Base-by-base conservation (phyloP, 495 filamentous ascomycete genomes). In the Pseudotulostoma volvatum region DNA sequence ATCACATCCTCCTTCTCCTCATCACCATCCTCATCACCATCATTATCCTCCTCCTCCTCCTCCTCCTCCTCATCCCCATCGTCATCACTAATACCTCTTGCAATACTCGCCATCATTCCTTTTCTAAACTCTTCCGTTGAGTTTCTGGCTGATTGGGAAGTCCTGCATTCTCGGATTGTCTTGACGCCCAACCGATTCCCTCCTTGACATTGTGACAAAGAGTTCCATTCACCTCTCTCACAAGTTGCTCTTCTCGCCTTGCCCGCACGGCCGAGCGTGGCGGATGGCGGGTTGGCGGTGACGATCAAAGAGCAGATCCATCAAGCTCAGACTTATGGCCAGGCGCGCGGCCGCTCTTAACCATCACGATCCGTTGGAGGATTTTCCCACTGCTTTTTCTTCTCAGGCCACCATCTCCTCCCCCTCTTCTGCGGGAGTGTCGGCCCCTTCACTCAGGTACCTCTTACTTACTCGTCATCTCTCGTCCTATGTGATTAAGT, bases 271-370 rank as follows among this genome's bases (percentile, higher is more conserved):
- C 43, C 42, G 43, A 48, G 46, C 55, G 51, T 41, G 54, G 53
- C 61, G 60, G 48, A 68, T 70, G 66, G 66, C 66, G 60, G 61
- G 55, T 56, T 63, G 53, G 60, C 56, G 55, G 60, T 53, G 52
- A 53, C 44, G 38, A 55, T 51, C 46, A 57, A 44, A 49, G 50
- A 50, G 42, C 50, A 47, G 42, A 53, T 42, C 41, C 45, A 55
- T 50, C 48, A 28, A 57, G 47, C 51, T 51, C 44, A 49, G 55
- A 64, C 63, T 60, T 67, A 67, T 67, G 63, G 63, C 63, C 60
- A 67, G 60, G 46, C 60, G 59, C 62, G 62, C 58, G 57, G 56
- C 60, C 50, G 56, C 52, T 51, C 44, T 51, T 55, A 57, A 59
- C 53, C 61, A 59, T 48, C 63, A 67, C 61, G 61, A 65, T 60